Evolutionary conservation across 768 basidiomycete genomes (phyloP).

Genomic region (Amanita pallidorosea): DNA sequence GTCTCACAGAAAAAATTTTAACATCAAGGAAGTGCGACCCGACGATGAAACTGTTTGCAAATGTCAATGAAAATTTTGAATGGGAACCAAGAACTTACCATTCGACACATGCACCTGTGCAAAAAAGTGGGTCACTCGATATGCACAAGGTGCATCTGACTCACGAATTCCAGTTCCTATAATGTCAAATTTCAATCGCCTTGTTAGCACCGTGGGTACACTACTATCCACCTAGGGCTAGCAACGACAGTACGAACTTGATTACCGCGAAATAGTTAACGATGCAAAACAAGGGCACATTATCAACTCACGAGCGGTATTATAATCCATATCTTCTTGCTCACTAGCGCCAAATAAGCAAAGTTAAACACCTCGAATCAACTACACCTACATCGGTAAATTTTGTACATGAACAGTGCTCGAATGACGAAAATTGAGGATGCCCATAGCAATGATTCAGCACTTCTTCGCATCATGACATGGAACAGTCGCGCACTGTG

Average conservation of each 20-base stretch:
- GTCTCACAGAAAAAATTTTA: no score
- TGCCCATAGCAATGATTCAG: slow-evolving; percentile 19
- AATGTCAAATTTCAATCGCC: slow-evolving; percentile 9
- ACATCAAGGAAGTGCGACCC: no score
- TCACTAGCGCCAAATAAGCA: slow-evolving; percentile 20
- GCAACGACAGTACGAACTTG: slow-evolving; percentile 25
- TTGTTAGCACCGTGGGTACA: not conserved
- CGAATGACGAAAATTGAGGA: slow-evolving; percentile 40
- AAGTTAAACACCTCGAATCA: not conserved
- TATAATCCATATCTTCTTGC: slow-evolving; percentile 31
- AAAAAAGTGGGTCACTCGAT: not conserved
- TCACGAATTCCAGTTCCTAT: slow-evolving; percentile 27
- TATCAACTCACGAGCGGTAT: slow-evolving; percentile 31
- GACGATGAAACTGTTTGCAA: no score
- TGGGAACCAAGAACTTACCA: no score
- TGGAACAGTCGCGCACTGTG: no score
- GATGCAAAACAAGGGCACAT: not conserved
- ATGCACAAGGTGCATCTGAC: slow-evolving; percentile 4
- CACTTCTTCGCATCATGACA: no score
- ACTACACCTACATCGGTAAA: slow-evolving; percentile 34
- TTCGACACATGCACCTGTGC: no score
- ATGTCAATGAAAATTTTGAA: no score
- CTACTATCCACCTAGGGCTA: slow-evolving; percentile 32
- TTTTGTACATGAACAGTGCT: slow-evolving; percentile 37
- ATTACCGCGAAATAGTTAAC: not conserved